Base-by-base conservation (phyloP, 177 flowering plant species). In the Vitis hybrid region DNA sequence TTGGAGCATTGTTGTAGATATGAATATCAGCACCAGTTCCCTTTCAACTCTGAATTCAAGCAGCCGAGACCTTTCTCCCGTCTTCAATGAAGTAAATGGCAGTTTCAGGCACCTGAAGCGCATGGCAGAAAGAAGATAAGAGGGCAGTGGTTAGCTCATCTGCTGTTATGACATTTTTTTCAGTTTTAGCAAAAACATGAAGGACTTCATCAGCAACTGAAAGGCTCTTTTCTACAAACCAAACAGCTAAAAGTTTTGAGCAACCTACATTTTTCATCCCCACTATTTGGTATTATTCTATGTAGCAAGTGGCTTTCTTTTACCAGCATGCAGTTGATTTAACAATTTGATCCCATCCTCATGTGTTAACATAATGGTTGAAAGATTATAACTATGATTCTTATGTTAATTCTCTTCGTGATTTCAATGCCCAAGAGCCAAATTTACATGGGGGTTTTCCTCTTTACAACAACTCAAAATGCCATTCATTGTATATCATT, bases 1-100 rank as follows among this genome's bases (percentile, higher is more conserved):
- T 40, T 40, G 46, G 46, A 40, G 46, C 6, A 40, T 40, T 40
- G 46, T 7, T 40, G 46, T 40, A 40, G 46, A 40, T 5, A 40
- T 40, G 46, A 40, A 40, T 5, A 15, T 63, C 52, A 56, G 56
- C 48, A 14, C 48, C 56, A 24, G 30, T 64, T n/a, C 24, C 51
- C 35, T 52, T 16, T 13, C 24, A 15, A 35, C 15, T 18, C 40
- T 16, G 6, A 59, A 66, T 27, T 72, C 70, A 75, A 46, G 73
- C 74, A 6, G 76, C 76, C 27, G 81, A 68, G 8, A 78, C 81
- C 71, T 75, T 78, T 58, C 61, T 75, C 2, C 81, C 76, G 52
- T 78, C 81, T 61, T 78, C 81, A 30, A 75, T 78, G 66, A 78
- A 78, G 59, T 64, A 75, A 55, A 78, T 78, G 1, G 78, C 75